Conservation (phyloP, 352 stramenopile genomes). For the Pythium vanterpoolii region DNA sequence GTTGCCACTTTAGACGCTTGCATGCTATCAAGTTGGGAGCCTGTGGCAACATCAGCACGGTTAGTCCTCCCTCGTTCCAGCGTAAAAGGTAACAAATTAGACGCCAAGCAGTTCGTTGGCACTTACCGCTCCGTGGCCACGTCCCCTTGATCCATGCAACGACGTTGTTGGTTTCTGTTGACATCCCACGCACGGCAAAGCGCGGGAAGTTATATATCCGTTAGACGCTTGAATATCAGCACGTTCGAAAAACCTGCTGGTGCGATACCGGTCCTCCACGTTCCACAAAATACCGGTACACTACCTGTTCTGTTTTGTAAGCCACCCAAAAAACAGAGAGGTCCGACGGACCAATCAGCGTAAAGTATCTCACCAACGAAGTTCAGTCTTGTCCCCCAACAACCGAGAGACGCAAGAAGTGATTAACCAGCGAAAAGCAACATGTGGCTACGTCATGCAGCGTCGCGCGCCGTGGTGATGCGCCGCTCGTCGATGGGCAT, state of each 20-base stretch:
- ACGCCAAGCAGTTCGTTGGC: neutral
- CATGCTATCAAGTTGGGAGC: neutral
- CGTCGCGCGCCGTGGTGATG: neutral
- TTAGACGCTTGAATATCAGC: slow-evolving; percentile 7
- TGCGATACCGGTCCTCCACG: no score
- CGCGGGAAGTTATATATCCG: slow-evolving; percentile 21
- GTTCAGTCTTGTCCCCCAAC: neutral
- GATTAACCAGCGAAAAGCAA: slow-evolving; percentile 2
- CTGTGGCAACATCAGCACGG: neutral
- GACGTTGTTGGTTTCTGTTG: slow-evolving; percentile 9
- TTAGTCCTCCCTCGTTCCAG: no score
- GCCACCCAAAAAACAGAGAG: neutral
- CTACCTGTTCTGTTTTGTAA: slow-evolving; percentile 1
- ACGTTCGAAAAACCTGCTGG: slow-evolving; percentile 12
- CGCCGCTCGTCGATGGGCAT: neutral
- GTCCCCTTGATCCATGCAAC: neutral
- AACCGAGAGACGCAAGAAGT: neutral
- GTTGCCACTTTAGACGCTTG: neutral
- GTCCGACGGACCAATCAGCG: neutral
- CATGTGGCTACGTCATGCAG: slow-evolving; percentile 2
- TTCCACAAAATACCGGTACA: slow-evolving; percentile 12
- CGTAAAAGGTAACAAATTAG: neutral
- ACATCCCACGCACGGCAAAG: slow-evolving; percentile 17
- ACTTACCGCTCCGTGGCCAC: no score
- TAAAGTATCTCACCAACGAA: neutral